Conservation (phyloP, 306 rosid genomes). For the Quercus glauca region DNA sequence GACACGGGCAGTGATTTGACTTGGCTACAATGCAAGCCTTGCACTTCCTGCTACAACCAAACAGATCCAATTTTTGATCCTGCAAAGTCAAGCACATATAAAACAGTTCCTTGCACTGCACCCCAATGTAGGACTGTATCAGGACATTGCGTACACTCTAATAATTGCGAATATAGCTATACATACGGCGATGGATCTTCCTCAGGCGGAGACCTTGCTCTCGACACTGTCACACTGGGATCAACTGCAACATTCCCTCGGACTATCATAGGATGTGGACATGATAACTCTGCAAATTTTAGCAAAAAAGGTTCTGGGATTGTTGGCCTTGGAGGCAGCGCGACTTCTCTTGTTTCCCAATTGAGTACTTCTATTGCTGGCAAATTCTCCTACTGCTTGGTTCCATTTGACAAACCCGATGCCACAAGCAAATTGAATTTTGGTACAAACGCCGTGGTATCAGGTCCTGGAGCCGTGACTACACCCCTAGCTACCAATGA, state of each 20-base stretch:
- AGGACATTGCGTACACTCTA: neutral
- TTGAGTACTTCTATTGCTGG: conserved; percentile 19
- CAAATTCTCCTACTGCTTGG: conserved; percentile 58
- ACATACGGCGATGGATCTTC: too few relatives aligned
- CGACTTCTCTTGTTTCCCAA: conserved; percentile 42
- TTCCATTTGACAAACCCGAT: neutral
- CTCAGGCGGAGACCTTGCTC: too few relatives aligned
- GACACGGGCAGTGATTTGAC: conserved; percentile 59
- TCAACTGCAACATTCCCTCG: too few relatives aligned
- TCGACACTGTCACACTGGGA: too few relatives aligned
- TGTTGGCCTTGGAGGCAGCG: too few relatives aligned
- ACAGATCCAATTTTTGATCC: conserved; percentile 39
- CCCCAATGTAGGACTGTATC: neutral
- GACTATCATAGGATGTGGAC: too few relatives aligned
- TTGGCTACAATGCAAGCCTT: conserved; percentile 63
- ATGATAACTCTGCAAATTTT: too few relatives aligned
- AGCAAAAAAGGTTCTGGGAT: too few relatives aligned
- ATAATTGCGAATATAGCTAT: neutral
- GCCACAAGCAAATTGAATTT: conserved; percentile 16
- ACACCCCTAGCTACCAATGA: conserved; percentile 9
- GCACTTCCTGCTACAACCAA: conserved; percentile 37
- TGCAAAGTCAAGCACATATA: conserved; percentile 31
- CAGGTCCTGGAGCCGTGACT: conserved; percentile 21
- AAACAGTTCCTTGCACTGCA: conserved; percentile 2
- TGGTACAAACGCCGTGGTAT: conserved; percentile 25